These are phyloP conservation scores for Phytophthora uliginosa DNA, from an alignment of 352 stramenopile genomes.

Conservation along the genomic window DNA sequence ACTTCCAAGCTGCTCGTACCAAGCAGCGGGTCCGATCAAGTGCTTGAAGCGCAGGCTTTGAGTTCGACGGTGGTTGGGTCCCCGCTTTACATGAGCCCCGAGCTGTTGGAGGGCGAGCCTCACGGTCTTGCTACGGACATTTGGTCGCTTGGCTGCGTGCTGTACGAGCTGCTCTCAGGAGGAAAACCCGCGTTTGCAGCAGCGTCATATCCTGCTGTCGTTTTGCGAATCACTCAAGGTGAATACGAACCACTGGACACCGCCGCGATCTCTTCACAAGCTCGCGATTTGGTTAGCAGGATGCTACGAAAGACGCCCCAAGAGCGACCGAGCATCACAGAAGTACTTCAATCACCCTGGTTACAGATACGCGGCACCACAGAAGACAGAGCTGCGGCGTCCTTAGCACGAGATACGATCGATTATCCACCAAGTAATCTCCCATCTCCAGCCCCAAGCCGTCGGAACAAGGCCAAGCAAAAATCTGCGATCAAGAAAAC, in stretches of 20 bases:
- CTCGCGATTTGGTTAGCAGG: constrained; percentile 21
- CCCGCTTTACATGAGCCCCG: constrained; percentile 84
- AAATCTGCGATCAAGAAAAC: background rate
- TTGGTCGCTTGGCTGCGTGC: constrained; percentile 86
- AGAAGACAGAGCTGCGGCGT: background rate
- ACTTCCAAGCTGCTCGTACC: constrained; percentile 54
- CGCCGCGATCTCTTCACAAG: constrained; percentile 19
- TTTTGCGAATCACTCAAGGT: constrained; percentile 55
- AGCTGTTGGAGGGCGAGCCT: constrained; percentile 64
- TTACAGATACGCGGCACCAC: background rate
- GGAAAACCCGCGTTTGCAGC: constrained; percentile 70
- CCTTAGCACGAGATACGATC: background rate
- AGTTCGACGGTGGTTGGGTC: constrained; percentile 71
- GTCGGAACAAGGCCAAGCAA: no score
- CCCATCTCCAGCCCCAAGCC: background rate
- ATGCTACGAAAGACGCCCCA: constrained; percentile 44
- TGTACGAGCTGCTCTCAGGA: constrained; percentile 74
- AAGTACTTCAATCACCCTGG: constrained; percentile 31
- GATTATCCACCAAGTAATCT: background rate
- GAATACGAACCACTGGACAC: constrained; percentile 39
- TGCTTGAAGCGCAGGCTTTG: constrained; percentile 21
- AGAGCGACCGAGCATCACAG: constrained; percentile 15
- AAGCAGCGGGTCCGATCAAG: background rate
- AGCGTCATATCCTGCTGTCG: constrained; percentile 55
- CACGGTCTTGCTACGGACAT: constrained; percentile 76